These are phyloP conservation scores for Coemansia asiatica DNA, from an alignment of 192 early-diverging fungal species.

Conservation along the genomic window DNA sequence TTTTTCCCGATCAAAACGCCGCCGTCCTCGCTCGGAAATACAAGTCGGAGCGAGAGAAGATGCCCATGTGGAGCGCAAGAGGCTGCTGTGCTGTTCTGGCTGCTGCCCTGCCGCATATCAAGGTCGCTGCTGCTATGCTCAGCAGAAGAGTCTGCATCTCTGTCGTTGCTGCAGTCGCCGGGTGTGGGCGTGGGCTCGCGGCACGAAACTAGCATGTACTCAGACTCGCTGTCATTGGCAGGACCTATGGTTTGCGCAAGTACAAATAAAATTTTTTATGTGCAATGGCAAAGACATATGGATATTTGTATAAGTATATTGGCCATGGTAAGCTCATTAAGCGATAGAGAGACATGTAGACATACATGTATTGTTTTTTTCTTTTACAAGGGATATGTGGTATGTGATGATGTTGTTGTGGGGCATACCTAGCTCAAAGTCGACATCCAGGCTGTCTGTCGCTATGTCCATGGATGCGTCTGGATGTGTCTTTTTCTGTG, in stretches of 20 bases:
- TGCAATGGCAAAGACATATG: too few species aligned
- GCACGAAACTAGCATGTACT: not conserved
- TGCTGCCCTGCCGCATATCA: too few species aligned
- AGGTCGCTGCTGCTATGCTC: not conserved
- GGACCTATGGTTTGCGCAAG: not conserved
- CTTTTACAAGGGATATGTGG: too few species aligned
- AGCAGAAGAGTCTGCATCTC: too few species aligned
- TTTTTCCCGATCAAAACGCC: constrained; percentile 51
- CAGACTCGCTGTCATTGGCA: not conserved
- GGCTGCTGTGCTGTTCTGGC: not conserved
- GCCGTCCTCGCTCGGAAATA: constrained; percentile 42
- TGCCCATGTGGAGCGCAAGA: not conserved
- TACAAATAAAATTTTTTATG: too few species aligned
- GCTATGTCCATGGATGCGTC: not conserved
- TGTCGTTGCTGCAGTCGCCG: too few species aligned
- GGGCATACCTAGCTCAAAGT: not conserved
- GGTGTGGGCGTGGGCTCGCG: not conserved
- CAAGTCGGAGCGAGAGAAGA: constrained; percentile 20
- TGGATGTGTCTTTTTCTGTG: not conserved
- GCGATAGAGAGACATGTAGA: not conserved
- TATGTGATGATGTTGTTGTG: not conserved
- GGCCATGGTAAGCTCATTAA: too few species aligned
- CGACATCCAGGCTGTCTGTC: not conserved
- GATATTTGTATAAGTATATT: too few species aligned
- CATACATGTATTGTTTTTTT: too few species aligned